Evolutionary conservation across 805 yeast genomes (phyloP).

Genomic region (Candida railenensis): DNA sequence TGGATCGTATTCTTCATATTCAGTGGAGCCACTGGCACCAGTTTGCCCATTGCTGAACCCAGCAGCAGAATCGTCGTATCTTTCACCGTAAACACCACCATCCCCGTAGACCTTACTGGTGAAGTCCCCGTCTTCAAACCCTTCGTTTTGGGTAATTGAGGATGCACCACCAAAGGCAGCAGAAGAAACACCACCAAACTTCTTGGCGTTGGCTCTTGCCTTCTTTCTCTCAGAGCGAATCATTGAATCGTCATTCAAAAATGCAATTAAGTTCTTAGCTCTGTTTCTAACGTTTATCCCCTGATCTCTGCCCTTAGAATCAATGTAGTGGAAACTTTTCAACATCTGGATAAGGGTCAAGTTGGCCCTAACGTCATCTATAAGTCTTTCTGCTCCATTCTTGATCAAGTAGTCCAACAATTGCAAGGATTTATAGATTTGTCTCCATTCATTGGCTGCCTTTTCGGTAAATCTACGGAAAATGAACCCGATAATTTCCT

Average conservation of each 20-base stretch:
- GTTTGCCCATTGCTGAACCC: slow-evolving; percentile 36
- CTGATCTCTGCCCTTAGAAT: slow-evolving; percentile 91
- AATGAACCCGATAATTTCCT: slow-evolving; percentile 73
- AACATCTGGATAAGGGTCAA: slow-evolving; percentile 80
- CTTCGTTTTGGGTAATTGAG: slow-evolving; percentile 32
- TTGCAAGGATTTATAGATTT: slow-evolving; percentile 91
- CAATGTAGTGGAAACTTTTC: slow-evolving; percentile 90
- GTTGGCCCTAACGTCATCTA: slow-evolving; percentile 90
- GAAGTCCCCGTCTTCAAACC: slow-evolving; percentile 50
- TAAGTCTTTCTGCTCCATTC: slow-evolving; percentile 92
- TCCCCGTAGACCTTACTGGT: slow-evolving; percentile 62
- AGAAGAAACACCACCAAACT: slow-evolving; percentile 74
- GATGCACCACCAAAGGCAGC: slow-evolving; percentile 52
- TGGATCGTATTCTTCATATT: slow-evolving; percentile 65
- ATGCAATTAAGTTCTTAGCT: slow-evolving; percentile 68
- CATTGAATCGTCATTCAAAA: slow-evolving; percentile 72
- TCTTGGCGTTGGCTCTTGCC: slow-evolving; percentile 82
- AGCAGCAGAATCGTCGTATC: slow-evolving; percentile 58
- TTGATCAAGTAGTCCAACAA: slow-evolving; percentile 86
- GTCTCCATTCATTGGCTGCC: slow-evolving; percentile 96
- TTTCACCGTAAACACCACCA: slow-evolving; percentile 67
- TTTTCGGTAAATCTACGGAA: slow-evolving; percentile 93
- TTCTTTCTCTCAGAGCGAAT: slow-evolving; percentile 85
- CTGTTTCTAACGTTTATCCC: slow-evolving; percentile 94
- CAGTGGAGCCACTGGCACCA: slow-evolving; percentile 32